phyloP scores from a whole-genome alignment of 441 rosid species.

The Capsella rubella region DNA sequence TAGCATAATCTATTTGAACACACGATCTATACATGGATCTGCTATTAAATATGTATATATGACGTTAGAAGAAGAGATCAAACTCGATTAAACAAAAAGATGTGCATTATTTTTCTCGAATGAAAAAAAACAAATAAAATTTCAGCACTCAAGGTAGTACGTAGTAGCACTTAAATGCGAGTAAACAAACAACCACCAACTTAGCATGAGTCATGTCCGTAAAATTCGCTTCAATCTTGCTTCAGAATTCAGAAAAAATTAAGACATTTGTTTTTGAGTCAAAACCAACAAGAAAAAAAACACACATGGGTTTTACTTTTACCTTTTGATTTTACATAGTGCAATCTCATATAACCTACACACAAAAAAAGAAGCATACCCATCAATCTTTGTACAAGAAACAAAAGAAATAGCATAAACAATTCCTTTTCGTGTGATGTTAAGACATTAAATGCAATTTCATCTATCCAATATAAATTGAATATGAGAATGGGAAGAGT shows the following conservation, averaged over 20 bases:
- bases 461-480: slow-evolving; percentile 5
- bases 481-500: slow-evolving; percentile 22
- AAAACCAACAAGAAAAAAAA: too few species aligned
- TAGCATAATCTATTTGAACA: too few species aligned
- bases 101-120: not conserved
- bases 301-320: not conserved
- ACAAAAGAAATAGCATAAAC: too few species aligned
- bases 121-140: not conserved
- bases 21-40: too few species aligned
- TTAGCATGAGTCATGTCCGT: not conserved
- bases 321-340: not conserved
- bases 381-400: too few species aligned
- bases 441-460: slow-evolving; percentile 1
- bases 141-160: not conserved
- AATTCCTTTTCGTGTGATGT: not conserved
- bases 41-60: too few species aligned
- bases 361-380: not conserved
- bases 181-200: slow-evolving; percentile 4
- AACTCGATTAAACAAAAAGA: not conserved
- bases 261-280: not conserved
- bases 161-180: slow-evolving; percentile 7
- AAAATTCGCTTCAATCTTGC: slow-evolving; percentile 19
- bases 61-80: too few species aligned
- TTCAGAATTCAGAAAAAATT: slow-evolving; percentile 17
- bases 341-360: slow-evolving; percentile 2